These are phyloP conservation scores for Sclerotinia trifoliorum DNA, from an alignment of 2,329 filamentous ascomycete species.

Conservation along the genomic window DNA sequence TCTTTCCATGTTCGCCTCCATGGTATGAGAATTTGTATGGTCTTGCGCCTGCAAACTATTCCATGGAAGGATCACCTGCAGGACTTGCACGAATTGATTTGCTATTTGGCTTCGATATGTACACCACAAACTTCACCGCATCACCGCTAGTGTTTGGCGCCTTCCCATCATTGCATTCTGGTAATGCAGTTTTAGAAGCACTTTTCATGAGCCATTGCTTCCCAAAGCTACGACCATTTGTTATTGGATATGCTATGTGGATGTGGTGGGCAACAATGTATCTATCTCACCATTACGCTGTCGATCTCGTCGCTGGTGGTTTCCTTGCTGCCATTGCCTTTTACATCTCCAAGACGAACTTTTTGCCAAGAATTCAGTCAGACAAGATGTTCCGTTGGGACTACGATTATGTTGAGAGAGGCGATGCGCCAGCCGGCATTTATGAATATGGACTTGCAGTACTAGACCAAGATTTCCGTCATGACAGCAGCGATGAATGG, in stretches of 20 bases:
- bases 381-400: slow-evolving; percentile 92
- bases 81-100: slow-evolving; percentile 85
- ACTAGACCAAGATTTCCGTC: slow-evolving; percentile 33
- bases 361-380: slow-evolving; percentile 75
- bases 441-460: slow-evolving; percentile 50
- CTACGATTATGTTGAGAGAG: slow-evolving; percentile 88
- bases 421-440: slow-evolving; percentile 61
- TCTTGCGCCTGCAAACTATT: slow-evolving; percentile 86
- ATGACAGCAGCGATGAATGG: slow-evolving; percentile 78
- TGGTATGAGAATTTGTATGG: slow-evolving; percentile 97
- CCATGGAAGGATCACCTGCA: slow-evolving; percentile 84
- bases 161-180: slow-evolving; percentile 90
- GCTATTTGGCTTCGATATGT: slow-evolving; percentile 87
- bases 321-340: slow-evolving; percentile 75
- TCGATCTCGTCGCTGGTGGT: slow-evolving; percentile 85
- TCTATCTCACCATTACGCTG: slow-evolving; percentile 92
- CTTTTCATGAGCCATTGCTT: slow-evolving; percentile 93
- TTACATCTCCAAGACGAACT: slow-evolving; percentile 77
- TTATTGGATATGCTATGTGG: slow-evolving; percentile 84
- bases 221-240: slow-evolving; percentile 75
- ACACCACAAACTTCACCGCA: slow-evolving; percentile 87
- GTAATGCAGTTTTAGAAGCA: slow-evolving; percentile 82
- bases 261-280: slow-evolving; percentile 99
- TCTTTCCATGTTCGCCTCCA: slow-evolving; percentile 91
- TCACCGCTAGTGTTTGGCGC: slow-evolving; percentile 92